phyloP scores from a whole-genome alignment of 2,329 filamentous ascomycete species.

The Sporothrix brunneoviolacea region DNA sequence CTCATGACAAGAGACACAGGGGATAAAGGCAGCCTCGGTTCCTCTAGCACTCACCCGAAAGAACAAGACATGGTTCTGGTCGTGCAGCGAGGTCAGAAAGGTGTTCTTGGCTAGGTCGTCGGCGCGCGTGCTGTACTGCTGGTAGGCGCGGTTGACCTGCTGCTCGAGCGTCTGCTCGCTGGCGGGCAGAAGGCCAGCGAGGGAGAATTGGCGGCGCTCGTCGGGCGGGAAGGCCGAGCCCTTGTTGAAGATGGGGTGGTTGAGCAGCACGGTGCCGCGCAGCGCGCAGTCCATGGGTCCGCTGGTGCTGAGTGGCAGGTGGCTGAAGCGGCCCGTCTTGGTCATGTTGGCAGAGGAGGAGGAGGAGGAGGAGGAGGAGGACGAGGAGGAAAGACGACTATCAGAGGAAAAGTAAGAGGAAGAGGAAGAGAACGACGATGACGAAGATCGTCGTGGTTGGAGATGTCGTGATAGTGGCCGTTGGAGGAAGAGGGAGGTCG shows the following conservation, averaged over 20 bases:
- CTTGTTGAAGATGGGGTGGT: conserved; percentile 70
- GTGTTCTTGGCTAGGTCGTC: conserved; percentile 77
- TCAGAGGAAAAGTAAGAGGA: too few species aligned
- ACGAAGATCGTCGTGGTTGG: too few species aligned
- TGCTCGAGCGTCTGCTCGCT: conserved; percentile 69
- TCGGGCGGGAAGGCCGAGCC: conserved; percentile 67
- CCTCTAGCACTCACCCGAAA: conserved; percentile 55
- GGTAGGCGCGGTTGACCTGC: conserved; percentile 69
- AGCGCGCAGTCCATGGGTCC: conserved; percentile 45
- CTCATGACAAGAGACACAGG: neutral
- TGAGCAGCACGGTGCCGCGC: conserved; percentile 49
- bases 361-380: neutral
- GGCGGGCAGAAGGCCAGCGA: conserved; percentile 66
- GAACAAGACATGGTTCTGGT: conserved; percentile 79
- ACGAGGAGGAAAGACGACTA: neutral
- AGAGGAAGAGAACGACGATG: neutral
- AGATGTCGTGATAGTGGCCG: too few species aligned
- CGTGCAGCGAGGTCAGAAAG: conserved; percentile 76
- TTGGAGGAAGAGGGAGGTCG: too few species aligned
- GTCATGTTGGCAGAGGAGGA: conserved; percentile 11
- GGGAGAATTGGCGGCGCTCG: conserved; percentile 63
- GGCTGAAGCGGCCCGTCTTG: conserved; percentile 28
- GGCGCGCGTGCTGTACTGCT: conserved; percentile 61
- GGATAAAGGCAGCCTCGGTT: too few species aligned
- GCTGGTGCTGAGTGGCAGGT: conserved; percentile 41